Evolutionary conservation across 352 stramenopile species (phyloP), one percentile per base, ranked within the genome.

Genomic region (Phytophthora sp.): DNA sequence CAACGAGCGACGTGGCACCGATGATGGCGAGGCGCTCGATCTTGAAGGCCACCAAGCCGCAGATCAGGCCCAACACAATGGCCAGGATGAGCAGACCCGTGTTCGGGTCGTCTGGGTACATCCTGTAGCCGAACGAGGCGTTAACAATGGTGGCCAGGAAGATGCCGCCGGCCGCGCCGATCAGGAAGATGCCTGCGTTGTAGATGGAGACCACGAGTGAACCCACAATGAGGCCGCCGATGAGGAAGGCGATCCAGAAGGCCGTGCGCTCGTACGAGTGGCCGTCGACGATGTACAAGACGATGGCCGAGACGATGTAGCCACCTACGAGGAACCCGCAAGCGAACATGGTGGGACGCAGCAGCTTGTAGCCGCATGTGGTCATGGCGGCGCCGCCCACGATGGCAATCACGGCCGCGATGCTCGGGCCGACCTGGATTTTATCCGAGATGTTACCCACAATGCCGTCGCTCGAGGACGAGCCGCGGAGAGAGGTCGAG

Each of bases 271-370:
- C 71, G 57, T 76, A 86, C 30, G 67, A 80, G 23, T 82, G 54
- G 67, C 58, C 63, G 41, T 80, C 57, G 53, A 85, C 76, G 29
- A 74, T 71, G 55, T 77, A 77, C 58, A 69, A 36, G 12, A 80
- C 75, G 23, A 84, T 54, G 15, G 71, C 74, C 13, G 78, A 82
- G 5, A 79, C 52, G 20, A 83, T 57, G 51, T 86, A 79, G 24
- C 77, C 76, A 7, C 81, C 81, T 1, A 85, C 77, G 47, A 87
- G 64, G 65, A 88, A 88, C 7, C 79, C 81, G 47, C 79, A 86
- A 18, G 76, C 59, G 50, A 90, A 90, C 76, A 88, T 87, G 20
- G 79, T 78, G 29, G 79, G 81, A 15, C 81, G 81, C 23, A 90
- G 61, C 4, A 88, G 53, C 24, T 78, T 78, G 62, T 76, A 86